phyloP scores from a whole-genome alignment of 768 basidiomycete species.

The Leccinum pellstonianum region DNA sequence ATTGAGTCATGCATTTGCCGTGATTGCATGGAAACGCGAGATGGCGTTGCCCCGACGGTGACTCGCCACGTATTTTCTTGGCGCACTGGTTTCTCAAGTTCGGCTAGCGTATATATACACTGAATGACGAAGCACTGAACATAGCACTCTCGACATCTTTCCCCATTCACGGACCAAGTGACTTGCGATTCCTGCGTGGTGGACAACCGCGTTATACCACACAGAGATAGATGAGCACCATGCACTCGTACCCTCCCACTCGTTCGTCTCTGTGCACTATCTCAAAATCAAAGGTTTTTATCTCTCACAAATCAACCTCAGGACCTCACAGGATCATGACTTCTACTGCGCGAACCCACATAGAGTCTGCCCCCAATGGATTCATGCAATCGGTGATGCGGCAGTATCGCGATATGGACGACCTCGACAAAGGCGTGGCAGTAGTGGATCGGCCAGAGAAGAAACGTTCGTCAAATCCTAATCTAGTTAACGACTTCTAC shows the following conservation, averaged over 20 bases:
- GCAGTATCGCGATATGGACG: constrained; percentile 3
- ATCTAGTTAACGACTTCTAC: not conserved
- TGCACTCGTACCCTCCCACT: constrained; percentile 4
- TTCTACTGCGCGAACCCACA: constrained; percentile 10
- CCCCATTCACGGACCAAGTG: constrained; percentile 3
- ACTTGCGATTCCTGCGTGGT: constrained; percentile 7
- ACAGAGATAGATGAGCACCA: constrained; percentile 5
- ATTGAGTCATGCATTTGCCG: not conserved
- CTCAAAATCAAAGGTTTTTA: not conserved
- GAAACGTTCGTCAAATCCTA: constrained; percentile 17
- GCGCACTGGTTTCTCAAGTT: constrained; percentile 9
- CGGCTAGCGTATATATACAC: not conserved
- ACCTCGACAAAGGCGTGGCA: constrained; percentile 15
- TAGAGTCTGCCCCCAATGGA: constrained; percentile 16
- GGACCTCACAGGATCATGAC: constrained; percentile 17
- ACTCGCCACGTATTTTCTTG: constrained; percentile 7
- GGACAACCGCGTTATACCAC: not conserved
- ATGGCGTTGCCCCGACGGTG: not conserved
- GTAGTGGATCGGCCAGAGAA: constrained; percentile 8
- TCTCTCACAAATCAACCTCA: constrained; percentile 1
- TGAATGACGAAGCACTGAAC: not conserved
- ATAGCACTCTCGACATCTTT: not conserved
- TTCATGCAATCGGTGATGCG: constrained; percentile 25
- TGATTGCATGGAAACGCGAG: not conserved
- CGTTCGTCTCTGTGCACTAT: constrained; percentile 7